These are phyloP conservation scores for Botryotinia narcissicola DNA, from an alignment of 2,329 filamentous ascomycete genomes.

Conservation along the genomic window DNA sequence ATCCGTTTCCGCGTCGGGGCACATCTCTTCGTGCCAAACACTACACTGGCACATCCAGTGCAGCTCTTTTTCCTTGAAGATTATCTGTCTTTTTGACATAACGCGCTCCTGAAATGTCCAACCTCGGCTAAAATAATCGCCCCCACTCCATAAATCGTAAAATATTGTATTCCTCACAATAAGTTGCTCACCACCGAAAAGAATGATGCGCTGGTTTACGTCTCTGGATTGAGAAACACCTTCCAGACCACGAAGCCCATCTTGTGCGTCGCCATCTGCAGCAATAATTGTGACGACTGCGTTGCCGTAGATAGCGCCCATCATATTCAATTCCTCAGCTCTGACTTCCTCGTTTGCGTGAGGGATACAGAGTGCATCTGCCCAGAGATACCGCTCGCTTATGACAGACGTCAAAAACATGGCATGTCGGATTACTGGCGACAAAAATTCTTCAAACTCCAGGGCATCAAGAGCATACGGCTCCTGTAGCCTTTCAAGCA, in stretches of 20 bases:
- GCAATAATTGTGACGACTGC: constrained; percentile 21
- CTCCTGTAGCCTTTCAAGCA: neutral
- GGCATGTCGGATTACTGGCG: neutral
- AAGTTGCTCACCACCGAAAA: neutral
- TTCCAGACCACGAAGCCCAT: constrained; percentile 22
- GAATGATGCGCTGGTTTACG: neutral
- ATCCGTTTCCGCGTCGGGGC: too few species aligned
- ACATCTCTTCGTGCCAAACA: neutral
- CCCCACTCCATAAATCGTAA: neutral
- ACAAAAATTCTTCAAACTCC: neutral
- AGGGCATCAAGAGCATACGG: neutral
- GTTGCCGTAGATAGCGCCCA: constrained; percentile 23
- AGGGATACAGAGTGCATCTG: constrained; percentile 37
- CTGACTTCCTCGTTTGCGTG: constrained; percentile 6
- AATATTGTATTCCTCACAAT: neutral
- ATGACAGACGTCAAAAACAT: neutral
- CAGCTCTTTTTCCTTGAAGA: neutral
- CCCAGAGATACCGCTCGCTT: constrained; percentile 33
- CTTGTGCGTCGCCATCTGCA: constrained; percentile 17
- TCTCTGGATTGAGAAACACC: constrained; percentile 16
- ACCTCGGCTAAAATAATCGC: neutral
- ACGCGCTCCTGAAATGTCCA: neutral
- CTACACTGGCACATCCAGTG: neutral
- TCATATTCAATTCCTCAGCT: constrained; percentile 15
- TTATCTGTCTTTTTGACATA: neutral